Conservation (phyloP, 2,329 filamentous ascomycete species). For the Pezicula radicicola region DNA sequence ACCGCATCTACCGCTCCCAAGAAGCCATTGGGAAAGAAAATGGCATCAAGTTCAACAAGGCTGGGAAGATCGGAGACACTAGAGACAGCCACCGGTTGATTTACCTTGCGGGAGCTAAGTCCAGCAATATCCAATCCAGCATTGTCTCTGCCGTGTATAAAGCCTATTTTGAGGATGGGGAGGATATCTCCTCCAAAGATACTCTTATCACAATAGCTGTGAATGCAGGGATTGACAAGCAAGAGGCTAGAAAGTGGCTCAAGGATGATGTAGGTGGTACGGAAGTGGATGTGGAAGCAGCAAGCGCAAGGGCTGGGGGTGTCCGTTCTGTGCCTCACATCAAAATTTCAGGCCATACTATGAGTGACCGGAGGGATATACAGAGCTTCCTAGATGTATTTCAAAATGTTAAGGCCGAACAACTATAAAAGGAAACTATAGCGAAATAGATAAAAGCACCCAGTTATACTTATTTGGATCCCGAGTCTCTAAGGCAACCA, state of each 20-base stretch:
- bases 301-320: background rate
- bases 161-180: background rate
- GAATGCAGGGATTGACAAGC: background rate
- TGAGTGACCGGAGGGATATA: no score
- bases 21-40: background rate
- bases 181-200: background rate
- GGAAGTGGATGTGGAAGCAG: background rate
- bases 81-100: background rate
- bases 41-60: background rate
- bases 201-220: background rate
- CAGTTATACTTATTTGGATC: no score
- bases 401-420: no score
- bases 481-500: no score
- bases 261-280: background rate
- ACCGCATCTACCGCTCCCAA: background rate
- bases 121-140: background rate
- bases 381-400: no score
- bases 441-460: no score
- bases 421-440: no score
- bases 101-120: background rate
- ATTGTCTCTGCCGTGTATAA: background rate
- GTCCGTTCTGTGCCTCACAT: background rate
- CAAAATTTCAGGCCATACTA: background rate
- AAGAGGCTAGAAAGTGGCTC: background rate
- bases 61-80: background rate